A percentile compares a stretch with the other conserved stretches of the same genome.
phyloP scores from a whole-genome alignment of 2,329 filamentous ascomycete genomes.

The Colletotrichum cereale region DNA sequence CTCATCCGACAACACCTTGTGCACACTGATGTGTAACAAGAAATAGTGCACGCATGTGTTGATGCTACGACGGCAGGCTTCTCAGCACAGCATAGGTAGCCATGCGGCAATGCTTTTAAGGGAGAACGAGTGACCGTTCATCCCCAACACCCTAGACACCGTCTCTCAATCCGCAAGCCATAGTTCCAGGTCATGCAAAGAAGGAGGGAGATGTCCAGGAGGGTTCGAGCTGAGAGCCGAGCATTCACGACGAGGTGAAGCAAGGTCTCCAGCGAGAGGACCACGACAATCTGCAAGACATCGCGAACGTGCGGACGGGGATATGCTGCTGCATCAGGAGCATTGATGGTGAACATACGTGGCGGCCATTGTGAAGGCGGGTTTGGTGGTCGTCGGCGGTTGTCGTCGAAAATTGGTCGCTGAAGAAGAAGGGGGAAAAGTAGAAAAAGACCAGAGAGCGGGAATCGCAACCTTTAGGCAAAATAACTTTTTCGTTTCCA shows the following conservation, averaged over 20 bases:
- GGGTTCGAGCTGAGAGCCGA: slow-evolving; percentile 82
- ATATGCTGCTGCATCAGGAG: slow-evolving; percentile 43
- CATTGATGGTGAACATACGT: slow-evolving; percentile 61
- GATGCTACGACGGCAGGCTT: slow-evolving; percentile 45
- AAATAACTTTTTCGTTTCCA: slow-evolving; percentile 40
- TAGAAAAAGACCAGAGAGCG: not conserved
- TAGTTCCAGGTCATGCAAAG: slow-evolving; percentile 57
- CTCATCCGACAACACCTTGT: slow-evolving; percentile 86
- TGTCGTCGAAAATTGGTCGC: slow-evolving; percentile 41
- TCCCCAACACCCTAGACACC: slow-evolving; percentile 80
- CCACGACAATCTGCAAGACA: slow-evolving; percentile 80
- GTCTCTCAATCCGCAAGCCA: slow-evolving; percentile 69
- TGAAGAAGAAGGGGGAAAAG: slow-evolving; percentile 11
- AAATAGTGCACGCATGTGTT: slow-evolving; percentile 61
- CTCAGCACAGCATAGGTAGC: slow-evolving; percentile 45
- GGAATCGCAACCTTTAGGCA: slow-evolving; percentile 27
- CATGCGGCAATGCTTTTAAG: slow-evolving; percentile 79
- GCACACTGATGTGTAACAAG: slow-evolving; percentile 58
- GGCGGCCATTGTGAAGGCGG: slow-evolving; percentile 55
- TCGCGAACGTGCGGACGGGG: slow-evolving; percentile 64
- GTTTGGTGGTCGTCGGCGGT: slow-evolving; percentile 54
- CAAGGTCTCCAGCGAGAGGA: slow-evolving; percentile 79
- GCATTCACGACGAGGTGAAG: slow-evolving; percentile 54
- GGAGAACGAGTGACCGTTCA: slow-evolving; percentile 78
- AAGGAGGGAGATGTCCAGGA: slow-evolving; percentile 73